Evolutionary conservation across 148 eudicot genomes (phyloP).

Genomic region (Bassia scoparia): DNA sequence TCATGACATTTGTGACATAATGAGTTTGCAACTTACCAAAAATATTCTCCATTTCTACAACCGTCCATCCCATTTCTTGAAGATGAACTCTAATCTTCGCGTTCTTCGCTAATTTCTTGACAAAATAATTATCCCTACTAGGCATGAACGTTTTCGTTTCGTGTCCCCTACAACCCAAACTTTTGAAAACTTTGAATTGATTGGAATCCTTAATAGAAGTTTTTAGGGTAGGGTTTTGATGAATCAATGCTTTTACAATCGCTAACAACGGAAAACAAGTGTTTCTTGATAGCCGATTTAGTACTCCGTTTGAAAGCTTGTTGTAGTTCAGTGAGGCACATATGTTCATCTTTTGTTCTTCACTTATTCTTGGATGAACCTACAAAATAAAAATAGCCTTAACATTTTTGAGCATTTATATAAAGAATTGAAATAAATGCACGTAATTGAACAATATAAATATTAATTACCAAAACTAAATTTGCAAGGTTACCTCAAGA

Average conservation of each 20-base stretch:
- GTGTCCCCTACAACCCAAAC: slow-evolving; percentile 14
- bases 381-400: not conserved
- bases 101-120: slow-evolving; percentile 21
- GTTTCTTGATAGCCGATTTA: slow-evolving; percentile 33
- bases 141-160: not conserved
- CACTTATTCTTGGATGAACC: slow-evolving; percentile 41
- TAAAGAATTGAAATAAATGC: too few relatives aligned
- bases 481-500: slow-evolving; percentile 41
- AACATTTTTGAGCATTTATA: not conserved
- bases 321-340: slow-evolving; percentile 36
- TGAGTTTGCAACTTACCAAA: slow-evolving; percentile 14
- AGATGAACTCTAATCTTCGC: slow-evolving; percentile 22
- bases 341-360: slow-evolving; percentile 40
- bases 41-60: slow-evolving; percentile 20
- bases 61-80: slow-evolving; percentile 25
- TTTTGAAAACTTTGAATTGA: slow-evolving; percentile 13
- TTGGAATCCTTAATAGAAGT: slow-evolving; percentile 13
- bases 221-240: slow-evolving; percentile 27
- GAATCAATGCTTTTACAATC: slow-evolving; percentile 24
- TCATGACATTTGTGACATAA: slow-evolving; percentile 16
- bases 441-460: not conserved
- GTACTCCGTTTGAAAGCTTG: slow-evolving; percentile 36
- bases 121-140: not conserved
- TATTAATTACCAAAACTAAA: not conserved
- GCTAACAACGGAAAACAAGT: slow-evolving; percentile 28